Evolutionary conservation across 352 stramenopile genomes (phyloP).

Genomic region (Pythium diclinum): DNA sequence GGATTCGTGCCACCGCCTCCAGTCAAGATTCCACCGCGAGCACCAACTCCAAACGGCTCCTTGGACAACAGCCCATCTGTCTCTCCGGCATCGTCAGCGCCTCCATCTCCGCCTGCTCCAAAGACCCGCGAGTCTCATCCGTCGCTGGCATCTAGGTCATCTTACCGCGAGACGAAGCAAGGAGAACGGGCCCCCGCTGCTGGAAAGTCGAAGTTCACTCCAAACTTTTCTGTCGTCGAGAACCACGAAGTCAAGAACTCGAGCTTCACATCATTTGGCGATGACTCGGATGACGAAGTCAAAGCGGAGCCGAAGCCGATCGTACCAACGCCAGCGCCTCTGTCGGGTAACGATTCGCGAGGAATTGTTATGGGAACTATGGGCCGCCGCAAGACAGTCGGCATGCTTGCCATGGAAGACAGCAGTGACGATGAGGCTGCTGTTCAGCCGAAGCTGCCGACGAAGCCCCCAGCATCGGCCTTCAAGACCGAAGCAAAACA

Average conservation of each 20-base stretch:
- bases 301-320: constrained; percentile 64
- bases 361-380: constrained; percentile 61
- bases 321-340: constrained; percentile 35
- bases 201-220: constrained; percentile 32
- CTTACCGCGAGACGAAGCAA: constrained; percentile 23
- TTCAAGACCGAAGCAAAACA: constrained; percentile 39
- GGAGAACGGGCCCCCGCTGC: constrained; percentile 6
- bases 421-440: constrained; percentile 76
- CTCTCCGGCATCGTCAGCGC: constrained; percentile 22
- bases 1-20: constrained; percentile 9
- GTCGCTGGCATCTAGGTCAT: constrained; percentile 11
- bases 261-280: constrained; percentile 85
- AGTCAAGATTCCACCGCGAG: constrained; percentile 9
- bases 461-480: constrained; percentile 41
- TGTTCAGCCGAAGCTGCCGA: constrained; percentile 49
- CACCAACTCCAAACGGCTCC: constrained; percentile 15
- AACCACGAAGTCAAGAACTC: constrained; percentile 48
- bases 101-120: constrained; percentile 25
- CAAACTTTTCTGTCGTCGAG: constrained; percentile 75
- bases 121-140: constrained; percentile 23
- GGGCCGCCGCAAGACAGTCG: constrained; percentile 62
- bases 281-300: constrained; percentile 76
- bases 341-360: constrained; percentile 32
- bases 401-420: constrained; percentile 70
- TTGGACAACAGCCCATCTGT: constrained; percentile 15